Percentiles rank a stretch among this genome's conserved stretches.
These are phyloP conservation scores for Fusarium goolgardi DNA, from an alignment of 2,329 filamentous ascomycete genomes.

Conservation along the genomic window DNA sequence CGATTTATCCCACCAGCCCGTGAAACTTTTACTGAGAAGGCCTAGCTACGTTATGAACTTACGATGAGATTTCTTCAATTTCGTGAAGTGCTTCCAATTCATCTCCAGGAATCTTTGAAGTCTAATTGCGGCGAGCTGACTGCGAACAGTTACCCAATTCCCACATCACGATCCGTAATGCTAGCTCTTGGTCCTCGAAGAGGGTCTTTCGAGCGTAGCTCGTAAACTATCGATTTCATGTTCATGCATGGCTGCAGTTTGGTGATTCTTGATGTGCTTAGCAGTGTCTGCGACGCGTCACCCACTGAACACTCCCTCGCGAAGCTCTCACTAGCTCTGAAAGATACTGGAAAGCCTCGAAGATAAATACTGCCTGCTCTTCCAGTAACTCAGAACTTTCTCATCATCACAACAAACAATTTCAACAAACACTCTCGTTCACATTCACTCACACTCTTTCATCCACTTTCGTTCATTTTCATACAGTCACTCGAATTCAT, in stretches of 20 bases:
- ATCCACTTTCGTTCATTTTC: neutral
- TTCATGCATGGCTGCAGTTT: neutral
- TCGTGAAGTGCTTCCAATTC: neutral
- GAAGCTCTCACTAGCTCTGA: neutral
- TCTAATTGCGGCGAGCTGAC: neutral
- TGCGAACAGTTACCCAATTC: fast-evolving
- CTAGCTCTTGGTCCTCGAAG: neutral
- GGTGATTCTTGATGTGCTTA: fast-evolving
- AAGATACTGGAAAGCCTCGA: neutral
- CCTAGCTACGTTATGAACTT: too few relatives aligned
- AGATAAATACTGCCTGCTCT: slow-evolving; percentile 1
- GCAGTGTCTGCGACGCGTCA: slow-evolving; percentile 4
- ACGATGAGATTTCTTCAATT: too few relatives aligned
- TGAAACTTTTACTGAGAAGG: neutral
- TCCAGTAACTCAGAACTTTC: neutral
- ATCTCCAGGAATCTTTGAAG: neutral
- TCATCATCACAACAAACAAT: slow-evolving; percentile 2
- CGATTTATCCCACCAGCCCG: fast-evolving
- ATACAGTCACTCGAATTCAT: neutral
- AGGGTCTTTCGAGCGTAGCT: neutral
- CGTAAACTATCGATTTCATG: neutral
- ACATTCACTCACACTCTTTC: slow-evolving; percentile 11
- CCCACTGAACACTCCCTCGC: neutral
- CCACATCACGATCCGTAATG: neutral
- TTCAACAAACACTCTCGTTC: neutral